Conservation (phyloP, 23 red algal genomes). For the Gracilaria vermiculophylla region DNA sequence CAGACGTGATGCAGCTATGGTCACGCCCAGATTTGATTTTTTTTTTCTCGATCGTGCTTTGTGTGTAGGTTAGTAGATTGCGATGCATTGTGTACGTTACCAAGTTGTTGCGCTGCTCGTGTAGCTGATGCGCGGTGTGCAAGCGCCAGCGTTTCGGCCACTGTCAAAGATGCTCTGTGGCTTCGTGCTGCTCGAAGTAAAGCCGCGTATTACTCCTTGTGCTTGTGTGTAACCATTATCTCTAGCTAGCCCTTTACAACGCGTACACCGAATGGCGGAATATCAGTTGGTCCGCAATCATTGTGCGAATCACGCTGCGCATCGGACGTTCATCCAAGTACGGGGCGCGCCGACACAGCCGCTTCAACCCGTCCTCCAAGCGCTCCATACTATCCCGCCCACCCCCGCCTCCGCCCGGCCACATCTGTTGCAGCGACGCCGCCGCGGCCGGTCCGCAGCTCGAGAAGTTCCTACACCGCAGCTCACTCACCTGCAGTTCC, state of each 20-base stretch:
- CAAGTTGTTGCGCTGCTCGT: too few relatives aligned
- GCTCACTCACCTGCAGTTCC: slow-evolving; percentile 19
- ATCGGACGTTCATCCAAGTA: slow-evolving; percentile 16
- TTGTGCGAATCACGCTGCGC: not conserved
- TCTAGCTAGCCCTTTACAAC: not conserved
- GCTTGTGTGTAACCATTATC: too few relatives aligned
- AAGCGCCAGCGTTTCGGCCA: too few relatives aligned
- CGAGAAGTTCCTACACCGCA: not conserved
- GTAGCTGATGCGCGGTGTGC: too few relatives aligned
- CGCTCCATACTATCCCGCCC: not conserved
- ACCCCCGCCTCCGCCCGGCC: not conserved
- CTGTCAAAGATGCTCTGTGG: too few relatives aligned
- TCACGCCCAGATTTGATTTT: too few relatives aligned
- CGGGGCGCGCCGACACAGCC: slow-evolving; percentile 9
- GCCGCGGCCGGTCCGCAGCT: slow-evolving; percentile 6
- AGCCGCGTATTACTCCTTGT: too few relatives aligned
- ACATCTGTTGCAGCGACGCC: not conserved
- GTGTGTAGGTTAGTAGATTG: too few relatives aligned
- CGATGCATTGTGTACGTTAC: too few relatives aligned
- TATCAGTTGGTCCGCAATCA: not conserved
- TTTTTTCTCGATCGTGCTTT: too few relatives aligned
- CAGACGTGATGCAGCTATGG: too few relatives aligned
- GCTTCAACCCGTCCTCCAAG: not conserved
- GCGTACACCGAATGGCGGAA: not conserved
- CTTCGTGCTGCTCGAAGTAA: too few relatives aligned